Base-by-base conservation (phyloP, 1,284 basidiomycete species). In the Flammula alnicola region DNA sequence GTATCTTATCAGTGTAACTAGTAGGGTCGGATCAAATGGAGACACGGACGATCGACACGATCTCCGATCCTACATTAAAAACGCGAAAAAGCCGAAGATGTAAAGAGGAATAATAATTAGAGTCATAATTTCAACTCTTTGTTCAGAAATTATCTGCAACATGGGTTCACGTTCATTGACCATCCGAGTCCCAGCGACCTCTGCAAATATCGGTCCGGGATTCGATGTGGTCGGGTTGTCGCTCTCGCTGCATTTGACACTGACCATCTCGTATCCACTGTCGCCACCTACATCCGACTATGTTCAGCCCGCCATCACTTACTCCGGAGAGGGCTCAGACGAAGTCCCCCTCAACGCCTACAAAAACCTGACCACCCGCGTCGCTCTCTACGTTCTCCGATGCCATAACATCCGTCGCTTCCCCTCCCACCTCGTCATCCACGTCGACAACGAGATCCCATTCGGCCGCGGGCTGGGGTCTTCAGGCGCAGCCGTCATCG, bases 191-290 rank as follows among this genome's bases (percentile, higher is more conserved):
- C 96, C 96, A 7, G 94, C 94, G 17, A 98, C 96, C 1, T 96
- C 95, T 50, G 96, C 96, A 58, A 99, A 99, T 77, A 95, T 99
- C 64, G 96, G 96, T 2, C 97, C 97, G 20, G 97, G 97, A 10
- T 99, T 99, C 70, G 97, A 99, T 69, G 97, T 99, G 52, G 93
- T 98, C 57, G 97, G 97, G 16, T 88, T 99, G 54, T 97, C 96
- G 1, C 86, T 99, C 22, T 95, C 93, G 1, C 84, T 98, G 26
- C 81, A 90, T 63, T 82, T 98, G 57, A 88, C 84, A 10, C 80
- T 99, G 56, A 76, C 80, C 27, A 88, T 97, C 55, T 79, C 79
- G 40, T 55, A 61, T 48, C 62, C 61, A 61, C 79, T 50, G 33
- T 17, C 48, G 52, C 52, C 63, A 26, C 37, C 58, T 68, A n/a